Conservation (phyloP, 2,329 filamentous ascomycete species). For the Ambrosiella xylebori region DNA sequence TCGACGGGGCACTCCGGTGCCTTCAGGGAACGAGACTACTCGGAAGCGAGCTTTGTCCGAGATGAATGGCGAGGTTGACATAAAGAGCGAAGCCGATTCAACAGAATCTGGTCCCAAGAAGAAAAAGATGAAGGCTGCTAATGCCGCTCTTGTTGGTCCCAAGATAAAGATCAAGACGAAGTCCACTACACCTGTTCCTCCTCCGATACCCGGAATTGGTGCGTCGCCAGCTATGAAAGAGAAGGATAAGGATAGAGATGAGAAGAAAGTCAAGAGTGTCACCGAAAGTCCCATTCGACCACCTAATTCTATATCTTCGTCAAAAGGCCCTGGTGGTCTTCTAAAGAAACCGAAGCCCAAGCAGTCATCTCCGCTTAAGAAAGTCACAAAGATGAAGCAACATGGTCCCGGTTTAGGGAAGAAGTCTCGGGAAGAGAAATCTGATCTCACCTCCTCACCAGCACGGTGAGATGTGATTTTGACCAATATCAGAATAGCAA, state of each 20-base stretch:
- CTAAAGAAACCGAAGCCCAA: constrained; percentile 27
- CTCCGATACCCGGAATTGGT: background rate
- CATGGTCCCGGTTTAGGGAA: constrained; percentile 17
- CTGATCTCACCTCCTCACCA: constrained; percentile 34
- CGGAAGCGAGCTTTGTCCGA: constrained; percentile 40
- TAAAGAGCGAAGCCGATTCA: background rate
- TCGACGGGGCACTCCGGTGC: constrained; percentile 45
- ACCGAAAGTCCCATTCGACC: constrained; percentile 16
- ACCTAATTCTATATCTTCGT: constrained; percentile 25
- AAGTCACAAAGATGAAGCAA: constrained; percentile 21
- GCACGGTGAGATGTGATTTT: constrained; percentile 17
- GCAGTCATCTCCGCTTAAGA: constrained; percentile 12
- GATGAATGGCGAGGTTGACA: constrained; percentile 25
- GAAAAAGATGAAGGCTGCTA: constrained; percentile 35
- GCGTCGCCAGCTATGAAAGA: constrained; percentile 30
- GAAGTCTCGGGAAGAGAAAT: constrained; percentile 33
- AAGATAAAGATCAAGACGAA: constrained; percentile 40
- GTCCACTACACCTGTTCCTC: constrained; percentile 15
- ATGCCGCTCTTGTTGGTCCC: constrained; percentile 15
- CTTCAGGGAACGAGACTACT: constrained; percentile 32
- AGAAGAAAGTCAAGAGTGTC: constrained; percentile 21
- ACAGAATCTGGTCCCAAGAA: constrained; percentile 31
- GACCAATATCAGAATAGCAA: background rate
- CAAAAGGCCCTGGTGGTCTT: background rate
- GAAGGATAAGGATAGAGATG: constrained; percentile 39